Percentiles rank a stretch among this genome's conserved stretches.
phyloP scores from a whole-genome alignment of 768 basidiomycete species.

The Suillus sp. region DNA sequence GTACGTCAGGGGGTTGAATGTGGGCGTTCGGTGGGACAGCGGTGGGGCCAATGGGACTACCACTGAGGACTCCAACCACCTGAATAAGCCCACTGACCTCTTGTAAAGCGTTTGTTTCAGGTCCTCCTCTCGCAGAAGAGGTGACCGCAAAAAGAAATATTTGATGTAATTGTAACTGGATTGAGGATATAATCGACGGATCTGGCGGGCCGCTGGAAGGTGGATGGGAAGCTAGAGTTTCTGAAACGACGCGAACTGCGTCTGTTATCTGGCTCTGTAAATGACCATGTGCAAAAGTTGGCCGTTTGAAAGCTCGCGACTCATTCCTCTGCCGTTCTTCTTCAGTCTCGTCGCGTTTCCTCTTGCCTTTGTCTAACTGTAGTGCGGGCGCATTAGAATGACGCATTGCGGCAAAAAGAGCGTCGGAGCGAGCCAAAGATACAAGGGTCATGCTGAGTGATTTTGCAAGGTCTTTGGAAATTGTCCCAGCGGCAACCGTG shows the following conservation, averaged over 20 bases:
- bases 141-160: slow-evolving; percentile 79
- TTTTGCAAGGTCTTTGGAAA: slow-evolving; percentile 56
- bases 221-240: slow-evolving; percentile 45
- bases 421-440: slow-evolving; percentile 63
- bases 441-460: slow-evolving; percentile 65
- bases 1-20: slow-evolving; percentile 29
- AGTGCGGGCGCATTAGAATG: slow-evolving; percentile 64
- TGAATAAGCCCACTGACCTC: slow-evolving; percentile 83
- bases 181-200: slow-evolving; percentile 63
- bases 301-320: slow-evolving; percentile 44
- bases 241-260: slow-evolving; percentile 59
- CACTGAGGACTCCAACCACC: slow-evolving; percentile 78
- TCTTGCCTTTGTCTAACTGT: slow-evolving; percentile 72
- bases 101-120: slow-evolving; percentile 59
- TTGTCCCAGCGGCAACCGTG: slow-evolving; percentile 46
- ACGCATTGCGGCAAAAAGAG: slow-evolving; percentile 64
- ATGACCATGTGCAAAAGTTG: slow-evolving; percentile 45
- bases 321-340: slow-evolving; percentile 32
- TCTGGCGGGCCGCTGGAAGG: slow-evolving; percentile 47
- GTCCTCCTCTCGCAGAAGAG: slow-evolving; percentile 55
- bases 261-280: slow-evolving; percentile 60
- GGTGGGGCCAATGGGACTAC: slow-evolving; percentile 62
- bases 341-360: slow-evolving; percentile 62
- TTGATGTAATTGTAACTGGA: slow-evolving; percentile 73
- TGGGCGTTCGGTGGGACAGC: slow-evolving; percentile 37